Evolutionary conservation across 768 basidiomycete genomes (phyloP), one percentile per base, ranked within the genome.

Genomic region (Boletellus sp.): DNA sequence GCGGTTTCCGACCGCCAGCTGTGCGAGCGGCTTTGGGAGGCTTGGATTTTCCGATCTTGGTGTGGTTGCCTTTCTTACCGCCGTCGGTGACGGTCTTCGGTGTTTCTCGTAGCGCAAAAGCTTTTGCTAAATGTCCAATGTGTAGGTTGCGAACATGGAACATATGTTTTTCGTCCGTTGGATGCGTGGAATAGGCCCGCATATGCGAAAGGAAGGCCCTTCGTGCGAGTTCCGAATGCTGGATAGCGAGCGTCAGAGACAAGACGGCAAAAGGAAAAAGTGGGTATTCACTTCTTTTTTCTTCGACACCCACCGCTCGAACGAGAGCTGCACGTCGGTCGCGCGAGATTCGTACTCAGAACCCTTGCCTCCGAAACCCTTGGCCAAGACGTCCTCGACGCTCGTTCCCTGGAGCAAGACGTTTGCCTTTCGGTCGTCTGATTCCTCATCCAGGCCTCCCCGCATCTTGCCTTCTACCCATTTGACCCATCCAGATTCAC

Each of bases 171-270:
- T 98, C 96, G 52, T 85, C 84, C 15, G 88, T 80, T 0, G 96
- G 94, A 70, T 99, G 96, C 1, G 96, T 99, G 26, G 96, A 87
- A 68, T 98, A 99, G 0, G 96, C 96, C 47, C 95, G 81, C 74
- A 97, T 84, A 67, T 95, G 93, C 0, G 95, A 96, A 32, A 83
- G 75, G 72, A 87, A 99, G 0, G 94, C 96, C 58, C 79, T 86
- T 24, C 90, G 81, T 16, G 96, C 93, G 15, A 85, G 65, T 13
- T 76, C 74, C 12, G 82, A 74, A 61, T 94, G 85, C 96, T 98
- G 52, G 2, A 36, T 16, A 17, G n/a, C 10, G 45, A 6, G 24
- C 37, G 17, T 57, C 45, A 54, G 43, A 35, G 34, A 39, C 15
- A 36, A 61, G 24, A 31, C 9, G 31, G 12, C 15, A 31, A 31